phyloP scores from a whole-genome alignment of 139 green algal species.

The Zygnema circumcarinatum region DNA sequence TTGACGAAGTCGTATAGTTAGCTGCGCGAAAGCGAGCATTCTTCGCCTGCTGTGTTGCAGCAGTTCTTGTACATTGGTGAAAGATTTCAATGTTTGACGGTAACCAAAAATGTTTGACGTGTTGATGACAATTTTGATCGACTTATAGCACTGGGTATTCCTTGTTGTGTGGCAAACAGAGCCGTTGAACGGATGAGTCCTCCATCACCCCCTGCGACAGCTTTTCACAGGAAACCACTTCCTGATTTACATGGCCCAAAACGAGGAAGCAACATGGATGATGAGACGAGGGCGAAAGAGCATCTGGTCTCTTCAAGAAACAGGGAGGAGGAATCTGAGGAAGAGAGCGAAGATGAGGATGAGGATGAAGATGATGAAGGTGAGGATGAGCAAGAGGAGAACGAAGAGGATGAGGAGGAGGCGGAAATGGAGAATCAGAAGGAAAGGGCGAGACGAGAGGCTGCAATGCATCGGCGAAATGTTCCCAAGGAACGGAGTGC shows the following conservation, averaged over 20 bases:
- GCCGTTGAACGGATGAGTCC: neutral
- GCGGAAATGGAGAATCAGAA: neutral
- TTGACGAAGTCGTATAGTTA: no score
- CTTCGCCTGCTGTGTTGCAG: no score
- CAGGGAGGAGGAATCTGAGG: constrained; percentile 6
- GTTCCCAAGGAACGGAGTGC: neutral
- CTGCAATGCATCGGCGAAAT: neutral
- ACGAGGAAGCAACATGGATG: neutral
- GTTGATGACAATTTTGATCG: no score
- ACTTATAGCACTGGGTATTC: no score
- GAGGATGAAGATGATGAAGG: constrained; percentile 15
- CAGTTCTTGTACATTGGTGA: no score
- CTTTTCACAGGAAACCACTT: neutral
- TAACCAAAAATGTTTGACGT: no score
- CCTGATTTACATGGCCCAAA: neutral
- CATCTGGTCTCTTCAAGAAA: constrained; percentile 6
- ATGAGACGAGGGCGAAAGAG: constrained; percentile 5
- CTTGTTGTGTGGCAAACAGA: no score
- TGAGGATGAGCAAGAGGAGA: neutral
- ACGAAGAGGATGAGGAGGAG: constrained; percentile 12
- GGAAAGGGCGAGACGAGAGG: constrained; percentile 19
- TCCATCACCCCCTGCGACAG: neutral
- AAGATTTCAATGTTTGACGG: no score
- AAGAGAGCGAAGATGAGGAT: constrained; percentile 22
- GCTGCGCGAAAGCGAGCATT: no score